These are phyloP conservation scores for Kurtzmaniella natalensis DNA, from an alignment of 1,139 yeast species.

Conservation along the genomic window DNA sequence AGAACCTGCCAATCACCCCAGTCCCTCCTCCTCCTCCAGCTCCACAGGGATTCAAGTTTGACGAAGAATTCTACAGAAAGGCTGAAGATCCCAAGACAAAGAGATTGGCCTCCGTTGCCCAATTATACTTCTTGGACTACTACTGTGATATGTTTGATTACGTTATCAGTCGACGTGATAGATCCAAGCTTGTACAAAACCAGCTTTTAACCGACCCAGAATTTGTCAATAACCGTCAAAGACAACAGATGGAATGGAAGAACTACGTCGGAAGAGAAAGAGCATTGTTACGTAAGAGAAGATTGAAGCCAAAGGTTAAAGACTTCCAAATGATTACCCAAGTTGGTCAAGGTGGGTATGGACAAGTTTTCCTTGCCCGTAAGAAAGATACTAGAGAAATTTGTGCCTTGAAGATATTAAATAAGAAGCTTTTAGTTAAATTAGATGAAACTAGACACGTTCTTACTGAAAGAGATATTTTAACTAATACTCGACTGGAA, in stretches of 20 bases:
- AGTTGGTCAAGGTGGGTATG: constrained; percentile 99
- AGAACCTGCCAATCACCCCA: constrained; percentile 37
- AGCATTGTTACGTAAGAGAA: constrained; percentile 77
- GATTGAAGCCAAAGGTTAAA: constrained; percentile 88
- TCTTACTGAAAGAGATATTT: constrained; percentile 90
- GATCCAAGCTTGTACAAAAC: constrained; percentile 63
- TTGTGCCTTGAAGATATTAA: constrained; percentile 90
- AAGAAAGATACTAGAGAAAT: constrained; percentile 93
- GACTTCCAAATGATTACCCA: constrained; percentile 96
- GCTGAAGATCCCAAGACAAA: constrained; percentile 75
- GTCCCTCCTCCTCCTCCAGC: constrained; percentile 9
- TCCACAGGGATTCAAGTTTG: constrained; percentile 16
- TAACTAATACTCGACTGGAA: constrained; percentile 90
- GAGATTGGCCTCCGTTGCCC: constrained; percentile 81
- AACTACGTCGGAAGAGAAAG: constrained; percentile 82
- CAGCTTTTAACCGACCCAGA: constrained; percentile 47
- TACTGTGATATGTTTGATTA: constrained; percentile 96
- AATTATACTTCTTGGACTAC: constrained; percentile 82
- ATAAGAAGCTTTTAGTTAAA: constrained; percentile 79
- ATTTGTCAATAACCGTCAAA: constrained; percentile 30
- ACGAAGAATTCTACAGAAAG: constrained; percentile 50
- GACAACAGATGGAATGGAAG: constrained; percentile 71
- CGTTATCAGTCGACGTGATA: constrained; percentile 79
- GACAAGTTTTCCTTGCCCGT: constrained; percentile 92
- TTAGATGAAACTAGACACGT: constrained; percentile 96